phyloP scores from a whole-genome alignment of 2,329 filamentous ascomycete genomes.

The Xylaria sp. region DNA sequence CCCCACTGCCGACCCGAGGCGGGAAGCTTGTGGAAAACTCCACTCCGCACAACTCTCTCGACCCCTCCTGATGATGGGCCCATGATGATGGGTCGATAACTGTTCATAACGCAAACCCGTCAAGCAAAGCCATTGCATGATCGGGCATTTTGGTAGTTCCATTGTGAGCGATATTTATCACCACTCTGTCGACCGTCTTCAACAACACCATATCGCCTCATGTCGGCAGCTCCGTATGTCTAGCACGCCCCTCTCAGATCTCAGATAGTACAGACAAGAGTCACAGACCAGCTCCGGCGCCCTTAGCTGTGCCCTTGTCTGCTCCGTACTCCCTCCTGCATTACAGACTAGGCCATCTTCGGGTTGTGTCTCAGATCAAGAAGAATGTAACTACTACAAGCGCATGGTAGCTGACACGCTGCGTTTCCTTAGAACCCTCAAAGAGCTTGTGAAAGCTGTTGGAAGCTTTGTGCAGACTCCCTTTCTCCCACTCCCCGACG shows the following conservation, averaged over 20 bases:
- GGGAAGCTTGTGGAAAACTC: slow-evolving; percentile 10
- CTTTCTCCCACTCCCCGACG: slow-evolving; percentile 59
- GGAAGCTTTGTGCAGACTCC: slow-evolving; percentile 45
- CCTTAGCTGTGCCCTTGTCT: not conserved
- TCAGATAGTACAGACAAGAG: not conserved
- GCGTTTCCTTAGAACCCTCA: slow-evolving; percentile 44
- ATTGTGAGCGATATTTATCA: not conserved
- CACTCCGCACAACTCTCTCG: slow-evolving; percentile 10
- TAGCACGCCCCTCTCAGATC: not conserved
- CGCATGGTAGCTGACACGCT: slow-evolving; percentile 17
- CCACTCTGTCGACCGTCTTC: not conserved
- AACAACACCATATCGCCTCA: slow-evolving; percentile 19
- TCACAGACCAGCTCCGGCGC: too few species aligned
- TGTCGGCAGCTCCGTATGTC: slow-evolving; percentile 32
- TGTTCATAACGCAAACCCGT: slow-evolving; percentile 11
- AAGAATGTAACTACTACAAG: not conserved
- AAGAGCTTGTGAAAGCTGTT: slow-evolving; percentile 56
- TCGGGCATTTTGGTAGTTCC: slow-evolving; percentile 14
- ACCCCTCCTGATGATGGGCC: slow-evolving; percentile 21
- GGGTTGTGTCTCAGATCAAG: not conserved
- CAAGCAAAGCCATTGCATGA: slow-evolving; percentile 21
- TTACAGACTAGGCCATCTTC: not conserved
- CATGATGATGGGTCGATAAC: slow-evolving; percentile 8
- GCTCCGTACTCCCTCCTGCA: not conserved
- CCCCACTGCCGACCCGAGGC: not conserved